These are phyloP conservation scores for Aureobasidium namibiae DNA, from an alignment of 2,329 filamentous ascomycete species.

Conservation along the genomic window DNA sequence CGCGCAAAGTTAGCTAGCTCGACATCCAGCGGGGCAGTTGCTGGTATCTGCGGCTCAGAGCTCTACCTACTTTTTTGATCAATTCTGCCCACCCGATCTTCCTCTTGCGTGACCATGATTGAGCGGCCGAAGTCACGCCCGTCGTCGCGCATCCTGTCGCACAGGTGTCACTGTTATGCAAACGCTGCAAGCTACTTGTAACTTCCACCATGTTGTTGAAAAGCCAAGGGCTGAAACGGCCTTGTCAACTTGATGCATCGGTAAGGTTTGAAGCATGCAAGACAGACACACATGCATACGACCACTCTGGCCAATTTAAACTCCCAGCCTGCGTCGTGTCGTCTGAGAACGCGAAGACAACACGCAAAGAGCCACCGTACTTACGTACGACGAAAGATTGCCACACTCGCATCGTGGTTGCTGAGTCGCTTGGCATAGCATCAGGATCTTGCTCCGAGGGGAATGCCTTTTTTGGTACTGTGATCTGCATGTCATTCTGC, in stretches of 20 bases:
- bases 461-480: background rate
- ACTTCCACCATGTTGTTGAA: background rate
- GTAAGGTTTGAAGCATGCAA: constrained; percentile 9
- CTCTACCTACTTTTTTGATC: background rate
- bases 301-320: background rate
- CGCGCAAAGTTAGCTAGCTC: background rate
- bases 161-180: background rate
- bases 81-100: background rate
- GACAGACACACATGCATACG: background rate
- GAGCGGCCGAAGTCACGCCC: background rate
- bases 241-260: background rate
- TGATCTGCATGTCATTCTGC: constrained; percentile 1
- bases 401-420: background rate
- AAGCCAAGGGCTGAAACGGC: constrained; percentile 1
- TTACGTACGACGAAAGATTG: background rate
- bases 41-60: constrained; percentile 9
- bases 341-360: background rate
- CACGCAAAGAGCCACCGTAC: too few species aligned
- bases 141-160: background rate
- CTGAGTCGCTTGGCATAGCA: background rate
- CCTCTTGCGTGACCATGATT: background rate
- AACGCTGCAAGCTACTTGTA: background rate
- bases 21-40: constrained; percentile 2
- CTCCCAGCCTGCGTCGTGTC: constrained; percentile 1
- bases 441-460: background rate